Percentiles rank a stretch among this genome's conserved stretches.
Evolutionary conservation across 768 basidiomycete species (phyloP).

Genomic region (Postia placenta): DNA sequence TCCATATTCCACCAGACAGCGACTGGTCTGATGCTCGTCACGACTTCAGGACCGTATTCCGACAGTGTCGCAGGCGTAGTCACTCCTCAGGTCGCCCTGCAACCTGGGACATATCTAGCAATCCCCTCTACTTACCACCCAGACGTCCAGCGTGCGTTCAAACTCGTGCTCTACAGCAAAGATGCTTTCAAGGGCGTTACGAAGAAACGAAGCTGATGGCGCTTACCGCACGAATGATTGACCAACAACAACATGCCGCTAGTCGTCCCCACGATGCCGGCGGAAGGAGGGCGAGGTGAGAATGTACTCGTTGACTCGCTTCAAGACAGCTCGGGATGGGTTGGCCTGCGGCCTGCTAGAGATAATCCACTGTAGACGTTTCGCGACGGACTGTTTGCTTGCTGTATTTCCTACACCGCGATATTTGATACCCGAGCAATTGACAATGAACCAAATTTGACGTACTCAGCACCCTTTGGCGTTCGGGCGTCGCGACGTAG

Average conservation of each 20-base stretch:
- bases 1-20: constrained; percentile 41
- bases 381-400: constrained; percentile 62
- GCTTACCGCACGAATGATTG: neutral
- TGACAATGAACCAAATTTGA: neutral
- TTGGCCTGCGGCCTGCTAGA: constrained; percentile 69
- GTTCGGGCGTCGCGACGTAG: constrained; percentile 2
- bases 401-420: constrained; percentile 6
- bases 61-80: constrained; percentile 70
- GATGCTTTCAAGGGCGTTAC: neutral
- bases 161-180: constrained; percentile 46
- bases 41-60: constrained; percentile 77
- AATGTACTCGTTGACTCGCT: constrained; percentile 70
- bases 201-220: neutral
- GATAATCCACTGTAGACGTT: constrained; percentile 83
- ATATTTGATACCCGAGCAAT: neutral
- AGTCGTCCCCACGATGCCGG: neutral
- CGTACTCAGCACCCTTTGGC: neutral
- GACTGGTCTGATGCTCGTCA: constrained; percentile 34
- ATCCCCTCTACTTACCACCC: constrained; percentile 72
- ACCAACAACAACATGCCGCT: neutral
- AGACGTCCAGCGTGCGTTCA: constrained; percentile 50
- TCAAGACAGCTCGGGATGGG: constrained; percentile 77
- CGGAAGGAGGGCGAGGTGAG: constrained; percentile 35
- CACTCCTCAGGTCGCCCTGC: constrained; percentile 45
- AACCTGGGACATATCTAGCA: constrained; percentile 61